Percentiles rank a stretch among this genome's conserved stretches.
Evolutionary conservation across 2,329 filamentous ascomycete genomes (phyloP).

Genomic region (Fonsecaea erecta): DNA sequence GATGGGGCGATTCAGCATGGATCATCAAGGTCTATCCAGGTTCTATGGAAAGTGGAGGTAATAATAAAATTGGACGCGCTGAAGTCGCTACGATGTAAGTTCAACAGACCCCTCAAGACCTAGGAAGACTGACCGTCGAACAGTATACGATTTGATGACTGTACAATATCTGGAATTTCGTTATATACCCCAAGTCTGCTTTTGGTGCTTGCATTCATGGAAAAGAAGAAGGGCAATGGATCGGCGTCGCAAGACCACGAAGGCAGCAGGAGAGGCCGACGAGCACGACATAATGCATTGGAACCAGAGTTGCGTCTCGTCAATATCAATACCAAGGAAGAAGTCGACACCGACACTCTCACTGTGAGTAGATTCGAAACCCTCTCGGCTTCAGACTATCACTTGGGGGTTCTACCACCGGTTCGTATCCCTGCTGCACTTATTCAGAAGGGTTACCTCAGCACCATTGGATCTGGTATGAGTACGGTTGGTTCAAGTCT

Average conservation of each 20-base stretch:
- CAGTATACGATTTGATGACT: constrained; percentile 85
- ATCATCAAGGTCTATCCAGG: constrained; percentile 87
- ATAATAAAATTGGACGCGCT: constrained; percentile 75
- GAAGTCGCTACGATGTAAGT: constrained; percentile 92
- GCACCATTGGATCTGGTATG: constrained; percentile 65
- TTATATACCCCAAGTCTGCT: constrained; percentile 92
- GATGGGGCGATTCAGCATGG: constrained; percentile 97
- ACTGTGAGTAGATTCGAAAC: constrained; percentile 85
- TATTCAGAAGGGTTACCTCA: constrained; percentile 73
- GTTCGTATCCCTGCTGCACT: constrained; percentile 68
- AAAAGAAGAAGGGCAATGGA: constrained; percentile 70
- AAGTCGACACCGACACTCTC: constrained; percentile 85
- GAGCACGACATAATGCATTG: constrained; percentile 74
- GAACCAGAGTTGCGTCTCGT: constrained; percentile 90
- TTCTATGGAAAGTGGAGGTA: constrained; percentile 67
- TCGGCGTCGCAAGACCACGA: constrained; percentile 61
- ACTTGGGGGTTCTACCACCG: constrained; percentile 81
- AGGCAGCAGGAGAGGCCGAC: constrained; percentile 42
- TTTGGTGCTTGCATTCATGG: constrained; percentile 88
- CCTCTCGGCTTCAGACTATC: constrained; percentile 87
- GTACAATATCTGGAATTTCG: constrained; percentile 95
- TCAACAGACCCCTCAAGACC: neutral
- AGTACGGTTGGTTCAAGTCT: constrained; percentile 35
- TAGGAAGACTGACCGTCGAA: constrained; percentile 41
- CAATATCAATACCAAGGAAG: constrained; percentile 78